These are phyloP conservation scores for Hyaloraphidium curvatum DNA, from an alignment of 192 early-diverging fungal genomes.

Conservation along the genomic window DNA sequence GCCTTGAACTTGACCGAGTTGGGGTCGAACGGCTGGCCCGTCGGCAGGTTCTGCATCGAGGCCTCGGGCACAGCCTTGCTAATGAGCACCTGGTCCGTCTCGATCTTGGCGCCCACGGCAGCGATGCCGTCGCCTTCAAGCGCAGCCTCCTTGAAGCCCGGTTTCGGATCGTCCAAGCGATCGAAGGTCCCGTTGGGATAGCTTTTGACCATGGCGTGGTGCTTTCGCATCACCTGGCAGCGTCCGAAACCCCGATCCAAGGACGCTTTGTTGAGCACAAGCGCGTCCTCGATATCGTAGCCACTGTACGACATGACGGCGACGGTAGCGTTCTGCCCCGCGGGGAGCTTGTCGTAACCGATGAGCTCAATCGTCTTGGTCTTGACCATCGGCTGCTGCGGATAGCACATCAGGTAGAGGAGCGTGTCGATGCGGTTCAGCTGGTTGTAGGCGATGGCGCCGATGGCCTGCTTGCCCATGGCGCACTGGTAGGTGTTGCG, in stretches of 20 bases:
- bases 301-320: conserved; percentile 95
- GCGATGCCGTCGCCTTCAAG: conserved; percentile 84
- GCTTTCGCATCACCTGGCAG: conserved; percentile 86
- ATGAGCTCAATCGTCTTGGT: conserved; percentile 95
- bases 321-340: conserved; percentile 77
- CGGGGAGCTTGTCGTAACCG: conserved; percentile 76
- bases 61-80: conserved; percentile 79
- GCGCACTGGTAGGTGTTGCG: conserved; percentile 97
- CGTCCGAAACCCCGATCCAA: conserved; percentile 91
- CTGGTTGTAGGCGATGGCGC: conserved; percentile 90
- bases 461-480: conserved; percentile 99
- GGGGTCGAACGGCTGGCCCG: conserved; percentile 26
- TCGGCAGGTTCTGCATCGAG: conserved; percentile 31
- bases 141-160: conserved; percentile 29
- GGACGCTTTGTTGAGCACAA: conserved; percentile 84
- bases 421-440: conserved; percentile 84
- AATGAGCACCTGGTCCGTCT: conserved; percentile 47
- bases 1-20: conserved; percentile 35
- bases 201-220: conserved; percentile 58
- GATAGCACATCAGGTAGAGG: conserved; percentile 88
- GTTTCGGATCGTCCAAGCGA: conserved; percentile 44
- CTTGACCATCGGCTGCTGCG: conserved; percentile 95
- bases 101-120: conserved; percentile 56
- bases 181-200: conserved; percentile 81
- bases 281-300: conserved; percentile 97